Conservation (phyloP, 495 filamentous ascomycete species). For the Penicillium riverlandense region DNA sequence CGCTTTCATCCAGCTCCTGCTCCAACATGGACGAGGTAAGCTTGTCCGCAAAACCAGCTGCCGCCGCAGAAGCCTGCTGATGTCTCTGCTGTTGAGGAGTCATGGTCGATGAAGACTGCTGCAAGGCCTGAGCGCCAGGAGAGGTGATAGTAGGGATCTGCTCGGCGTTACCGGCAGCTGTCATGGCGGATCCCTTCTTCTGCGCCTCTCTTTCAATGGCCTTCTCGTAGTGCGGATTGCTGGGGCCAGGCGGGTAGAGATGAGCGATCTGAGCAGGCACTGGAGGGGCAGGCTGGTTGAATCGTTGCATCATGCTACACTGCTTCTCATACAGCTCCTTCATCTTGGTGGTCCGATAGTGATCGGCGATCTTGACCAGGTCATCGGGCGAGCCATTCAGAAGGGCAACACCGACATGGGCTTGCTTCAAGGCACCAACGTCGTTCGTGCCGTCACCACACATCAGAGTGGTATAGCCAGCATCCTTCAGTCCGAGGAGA, state of each 20-base stretch:
- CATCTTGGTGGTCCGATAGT: slow-evolving; percentile 90
- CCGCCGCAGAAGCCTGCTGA: slow-evolving; percentile 58
- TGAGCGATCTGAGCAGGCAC: slow-evolving; percentile 89
- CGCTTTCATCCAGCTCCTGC: slow-evolving; percentile 75
- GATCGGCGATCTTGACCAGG: slow-evolving; percentile 82
- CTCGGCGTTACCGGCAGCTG: slow-evolving; percentile 38
- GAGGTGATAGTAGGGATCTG: slow-evolving; percentile 61
- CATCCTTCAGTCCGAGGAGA: slow-evolving; percentile 87
- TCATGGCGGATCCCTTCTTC: slow-evolving; percentile 56
- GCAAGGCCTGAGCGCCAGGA: slow-evolving; percentile 61
- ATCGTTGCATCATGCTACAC: slow-evolving; percentile 77
- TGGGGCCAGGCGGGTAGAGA: slow-evolving; percentile 83
- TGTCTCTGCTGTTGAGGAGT: slow-evolving; percentile 54
- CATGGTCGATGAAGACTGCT: slow-evolving; percentile 44
- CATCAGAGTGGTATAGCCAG: slow-evolving; percentile 97
- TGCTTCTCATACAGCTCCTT: slow-evolving; percentile 99
- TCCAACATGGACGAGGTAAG: slow-evolving; percentile 87
- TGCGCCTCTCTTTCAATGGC: slow-evolving; percentile 76
- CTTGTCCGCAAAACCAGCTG: slow-evolving; percentile 77
- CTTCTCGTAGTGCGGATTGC: slow-evolving; percentile 93
- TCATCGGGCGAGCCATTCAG: slow-evolving; percentile 92
- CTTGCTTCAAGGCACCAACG: slow-evolving; percentile 96
- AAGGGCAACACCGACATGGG: slow-evolving; percentile 92
- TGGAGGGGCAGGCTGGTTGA: slow-evolving; percentile 85
- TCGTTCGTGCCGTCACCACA: slow-evolving; percentile 98